These are phyloP conservation scores for Chrysosporium keratinophilum DNA, from an alignment of 2,329 filamentous ascomycete genomes.

Conservation along the genomic window DNA sequence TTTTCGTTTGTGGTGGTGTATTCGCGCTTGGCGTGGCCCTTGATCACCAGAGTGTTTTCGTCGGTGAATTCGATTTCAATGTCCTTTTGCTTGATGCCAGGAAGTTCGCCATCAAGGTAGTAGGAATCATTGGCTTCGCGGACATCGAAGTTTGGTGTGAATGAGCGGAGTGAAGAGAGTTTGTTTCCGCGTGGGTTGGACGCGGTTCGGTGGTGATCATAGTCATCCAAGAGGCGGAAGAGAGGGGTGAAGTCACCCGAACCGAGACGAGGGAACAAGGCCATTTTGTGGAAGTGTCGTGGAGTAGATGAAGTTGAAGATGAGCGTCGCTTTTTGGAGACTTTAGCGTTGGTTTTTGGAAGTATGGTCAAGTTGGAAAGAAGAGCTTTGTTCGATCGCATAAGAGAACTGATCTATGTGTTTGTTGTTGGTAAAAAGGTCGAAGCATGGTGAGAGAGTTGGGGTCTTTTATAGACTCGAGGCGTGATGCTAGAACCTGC, in stretches of 20 bases:
- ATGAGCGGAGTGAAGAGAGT: conserved; percentile 21
- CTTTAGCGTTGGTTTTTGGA: conserved; percentile 2
- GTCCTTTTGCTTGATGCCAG: conserved; percentile 35
- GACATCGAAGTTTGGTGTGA: conserved; percentile 37
- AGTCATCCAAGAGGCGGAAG: conserved; percentile 36
- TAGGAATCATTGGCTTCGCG: conserved; percentile 34
- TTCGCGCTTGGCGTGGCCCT: conserved; percentile 31
- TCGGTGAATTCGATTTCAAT: conserved; percentile 41
- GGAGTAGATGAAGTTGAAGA: neutral
- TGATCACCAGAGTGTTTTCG: conserved; percentile 36
- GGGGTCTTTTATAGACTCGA: conserved; percentile 12
- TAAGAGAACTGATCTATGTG: neutral
- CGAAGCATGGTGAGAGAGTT: conserved; percentile 5
- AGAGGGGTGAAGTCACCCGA: conserved; percentile 31
- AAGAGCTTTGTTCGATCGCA: conserved; percentile 8
- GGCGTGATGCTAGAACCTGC: conserved; percentile 9
- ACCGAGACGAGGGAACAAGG: conserved; percentile 30
- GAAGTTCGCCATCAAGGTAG: conserved; percentile 38
- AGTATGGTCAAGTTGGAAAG: conserved; percentile 10
- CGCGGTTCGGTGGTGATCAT: conserved; percentile 26
- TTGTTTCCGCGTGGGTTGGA: conserved; percentile 1
- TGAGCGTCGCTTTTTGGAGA: conserved; percentile 1
- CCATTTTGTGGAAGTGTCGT: conserved; percentile 27
- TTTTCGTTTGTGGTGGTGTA: conserved; percentile 21
- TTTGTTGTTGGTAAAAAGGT: conserved; percentile 4